Conservation (phyloP, 768 basidiomycete genomes). For the Dentipellis sp. region DNA sequence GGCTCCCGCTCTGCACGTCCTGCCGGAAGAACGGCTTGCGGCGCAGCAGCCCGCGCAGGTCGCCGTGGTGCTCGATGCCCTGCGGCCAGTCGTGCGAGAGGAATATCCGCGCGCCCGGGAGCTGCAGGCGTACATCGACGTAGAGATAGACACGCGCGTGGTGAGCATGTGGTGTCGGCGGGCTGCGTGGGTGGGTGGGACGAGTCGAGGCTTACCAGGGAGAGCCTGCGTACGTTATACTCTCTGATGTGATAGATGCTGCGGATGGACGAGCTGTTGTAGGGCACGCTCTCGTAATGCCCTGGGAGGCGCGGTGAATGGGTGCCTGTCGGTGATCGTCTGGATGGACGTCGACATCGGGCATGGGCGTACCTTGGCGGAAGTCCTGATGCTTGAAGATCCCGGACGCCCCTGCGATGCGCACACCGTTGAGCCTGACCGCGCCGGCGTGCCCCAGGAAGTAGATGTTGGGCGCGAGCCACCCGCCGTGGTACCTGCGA, state of each 20-base stretch:
- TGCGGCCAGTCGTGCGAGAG: slow-evolving; percentile 97
- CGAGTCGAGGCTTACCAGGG: slow-evolving; percentile 41
- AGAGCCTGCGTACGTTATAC: slow-evolving; percentile 71
- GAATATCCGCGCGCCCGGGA: slow-evolving; percentile 63
- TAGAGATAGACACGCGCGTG: too few relatives aligned
- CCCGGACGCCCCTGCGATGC: slow-evolving; percentile 87
- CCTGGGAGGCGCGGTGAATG: slow-evolving; percentile 31
- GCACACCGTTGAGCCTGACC: slow-evolving; percentile 76
- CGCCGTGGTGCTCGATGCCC: slow-evolving; percentile 74
- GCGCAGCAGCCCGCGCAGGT: slow-evolving; percentile 53
- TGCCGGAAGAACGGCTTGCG: slow-evolving; percentile 70
- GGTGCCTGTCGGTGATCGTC: background rate
- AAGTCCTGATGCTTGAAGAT: slow-evolving; percentile 83
- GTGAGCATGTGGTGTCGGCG: background rate
- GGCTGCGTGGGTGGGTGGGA: background rate
- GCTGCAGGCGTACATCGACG: too few relatives aligned
- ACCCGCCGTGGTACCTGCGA: slow-evolving; percentile 86
- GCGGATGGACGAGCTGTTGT: slow-evolving; percentile 57
- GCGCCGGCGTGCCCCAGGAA: slow-evolving; percentile 90
- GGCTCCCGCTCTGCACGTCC: slow-evolving; percentile 56
- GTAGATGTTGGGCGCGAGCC: slow-evolving; percentile 95
- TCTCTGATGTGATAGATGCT: slow-evolving; percentile 90
- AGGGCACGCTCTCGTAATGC: slow-evolving; percentile 77
- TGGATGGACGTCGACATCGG: too few relatives aligned
- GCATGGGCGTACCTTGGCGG: slow-evolving; percentile 40